Conservation (phyloP, 768 basidiomycete genomes). For the Xerocomellus intermedius region DNA sequence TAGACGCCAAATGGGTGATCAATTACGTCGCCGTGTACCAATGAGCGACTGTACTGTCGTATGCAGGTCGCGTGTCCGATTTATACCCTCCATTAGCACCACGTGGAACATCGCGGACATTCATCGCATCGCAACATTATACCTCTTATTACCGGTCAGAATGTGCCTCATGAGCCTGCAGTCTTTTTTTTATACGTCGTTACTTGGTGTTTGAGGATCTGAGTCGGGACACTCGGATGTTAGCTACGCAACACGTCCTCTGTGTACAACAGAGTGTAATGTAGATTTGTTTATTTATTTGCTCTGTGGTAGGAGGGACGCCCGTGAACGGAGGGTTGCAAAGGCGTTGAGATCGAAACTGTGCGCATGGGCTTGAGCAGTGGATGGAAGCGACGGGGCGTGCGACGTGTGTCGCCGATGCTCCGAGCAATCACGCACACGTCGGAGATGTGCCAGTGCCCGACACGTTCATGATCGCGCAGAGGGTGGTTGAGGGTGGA, state of each 20-base stretch:
- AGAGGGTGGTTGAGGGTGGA: no score
- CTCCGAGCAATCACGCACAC: no score
- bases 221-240: neutral
- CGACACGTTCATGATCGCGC: no score
- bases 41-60: constrained; percentile 5
- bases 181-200: neutral
- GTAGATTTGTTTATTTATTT: no score
- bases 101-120: neutral
- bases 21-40: constrained; percentile 55
- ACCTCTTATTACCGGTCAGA: neutral
- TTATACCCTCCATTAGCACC: neutral
- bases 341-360: no score
- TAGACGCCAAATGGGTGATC: constrained; percentile 57
- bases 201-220: neutral
- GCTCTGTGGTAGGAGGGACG: no score
- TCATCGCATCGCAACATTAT: neutral
- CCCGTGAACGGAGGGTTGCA: no score
- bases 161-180: neutral
- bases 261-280: neutral
- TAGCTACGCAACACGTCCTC: neutral
- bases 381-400: no score
- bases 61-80: neutral
- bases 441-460: no score
- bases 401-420: no score
- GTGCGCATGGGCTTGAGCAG: no score